phyloP scores from a whole-genome alignment of 371 early-diverging fungal species.

The Funneliformis caledonium region DNA sequence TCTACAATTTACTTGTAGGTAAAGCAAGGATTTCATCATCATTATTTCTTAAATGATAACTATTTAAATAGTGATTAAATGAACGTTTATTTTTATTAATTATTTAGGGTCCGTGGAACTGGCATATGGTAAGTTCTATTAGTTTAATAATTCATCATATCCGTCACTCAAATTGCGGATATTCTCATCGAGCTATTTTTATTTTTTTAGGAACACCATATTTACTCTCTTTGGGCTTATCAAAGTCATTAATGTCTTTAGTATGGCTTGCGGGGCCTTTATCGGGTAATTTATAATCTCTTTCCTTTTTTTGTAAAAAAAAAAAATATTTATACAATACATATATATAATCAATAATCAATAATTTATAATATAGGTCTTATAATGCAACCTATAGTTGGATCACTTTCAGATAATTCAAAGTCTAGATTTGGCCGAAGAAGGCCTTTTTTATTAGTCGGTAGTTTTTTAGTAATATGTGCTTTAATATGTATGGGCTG shows the following conservation, averaged over 20 bases:
- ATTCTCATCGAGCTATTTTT: background rate
- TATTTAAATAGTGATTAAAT: background rate
- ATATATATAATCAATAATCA: background rate
- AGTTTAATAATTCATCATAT: background rate
- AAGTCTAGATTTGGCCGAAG: conserved; percentile 72
- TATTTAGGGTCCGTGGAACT: conserved; percentile 69
- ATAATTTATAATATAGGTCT: conserved; percentile 55
- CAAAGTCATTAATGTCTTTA: conserved; percentile 83
- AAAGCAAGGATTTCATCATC: background rate
- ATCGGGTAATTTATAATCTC: conserved; percentile 62
- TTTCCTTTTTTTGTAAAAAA: background rate
- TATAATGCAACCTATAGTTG: conserved; percentile 84
- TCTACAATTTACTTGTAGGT: conserved; percentile 11
- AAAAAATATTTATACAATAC: too few relatives aligned
- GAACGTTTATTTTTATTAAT: conserved; percentile 9
- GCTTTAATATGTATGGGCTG: conserved; percentile 80
- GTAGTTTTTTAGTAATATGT: conserved; percentile 65
- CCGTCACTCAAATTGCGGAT: background rate
- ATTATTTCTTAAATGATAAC: background rate
- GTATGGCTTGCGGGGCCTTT: conserved; percentile 98
- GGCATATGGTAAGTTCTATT: conserved; percentile 44
- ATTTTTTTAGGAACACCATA: conserved; percentile 84
- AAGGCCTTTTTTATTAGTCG: conserved; percentile 74
- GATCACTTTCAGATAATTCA: conserved; percentile 75
- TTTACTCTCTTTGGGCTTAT: conserved; percentile 81